Conservation (phyloP, 345 rosid genomes). For the Odontarrhena argentea region DNA sequence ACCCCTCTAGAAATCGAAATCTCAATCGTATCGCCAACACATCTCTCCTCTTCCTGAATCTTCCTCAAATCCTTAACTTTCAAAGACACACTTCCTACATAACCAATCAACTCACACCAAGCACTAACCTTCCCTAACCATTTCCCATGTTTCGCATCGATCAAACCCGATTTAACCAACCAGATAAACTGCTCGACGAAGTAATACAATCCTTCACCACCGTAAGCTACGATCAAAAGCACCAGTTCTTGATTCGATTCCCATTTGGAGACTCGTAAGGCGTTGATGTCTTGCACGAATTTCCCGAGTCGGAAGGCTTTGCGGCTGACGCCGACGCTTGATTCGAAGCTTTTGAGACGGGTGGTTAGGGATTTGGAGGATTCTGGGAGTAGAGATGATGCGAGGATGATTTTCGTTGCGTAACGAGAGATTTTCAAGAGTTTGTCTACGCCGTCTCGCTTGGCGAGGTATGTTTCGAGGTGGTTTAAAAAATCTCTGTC, state of each 20-base stretch:
- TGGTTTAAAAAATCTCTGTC: slow-evolving; percentile 63
- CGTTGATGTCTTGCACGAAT: slow-evolving; percentile 85
- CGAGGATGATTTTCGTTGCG: slow-evolving; percentile 78
- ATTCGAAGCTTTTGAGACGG: slow-evolving; percentile 78
- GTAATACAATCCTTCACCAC: slow-evolving; percentile 84
- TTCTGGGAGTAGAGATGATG: slow-evolving; percentile 64
- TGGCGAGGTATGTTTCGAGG: slow-evolving; percentile 75
- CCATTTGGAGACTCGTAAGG: slow-evolving; percentile 55
- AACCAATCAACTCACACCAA: slow-evolving; percentile 80
- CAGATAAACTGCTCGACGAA: slow-evolving; percentile 86
- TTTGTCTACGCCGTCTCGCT: slow-evolving; percentile 90
- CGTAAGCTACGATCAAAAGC: slow-evolving; percentile 55
- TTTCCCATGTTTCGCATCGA: slow-evolving; percentile 56
- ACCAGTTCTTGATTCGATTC: slow-evolving; percentile 53
- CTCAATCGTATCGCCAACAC: slow-evolving; percentile 55
- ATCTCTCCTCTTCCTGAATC: slow-evolving; percentile 53
- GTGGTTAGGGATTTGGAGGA: slow-evolving; percentile 40
- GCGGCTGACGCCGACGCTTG: slow-evolving; percentile 93
- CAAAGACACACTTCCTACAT: slow-evolving; percentile 65
- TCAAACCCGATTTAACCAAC: slow-evolving; percentile 82
- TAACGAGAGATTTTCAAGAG: slow-evolving; percentile 86
- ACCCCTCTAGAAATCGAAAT: slow-evolving; percentile 57
- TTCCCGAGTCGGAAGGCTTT: slow-evolving; percentile 95
- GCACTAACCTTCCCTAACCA: slow-evolving; percentile 67
- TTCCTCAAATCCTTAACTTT: slow-evolving; percentile 74